These are phyloP conservation scores for Moricandia arvensis DNA, from an alignment of 345 rosid species.

Conservation along the genomic window DNA sequence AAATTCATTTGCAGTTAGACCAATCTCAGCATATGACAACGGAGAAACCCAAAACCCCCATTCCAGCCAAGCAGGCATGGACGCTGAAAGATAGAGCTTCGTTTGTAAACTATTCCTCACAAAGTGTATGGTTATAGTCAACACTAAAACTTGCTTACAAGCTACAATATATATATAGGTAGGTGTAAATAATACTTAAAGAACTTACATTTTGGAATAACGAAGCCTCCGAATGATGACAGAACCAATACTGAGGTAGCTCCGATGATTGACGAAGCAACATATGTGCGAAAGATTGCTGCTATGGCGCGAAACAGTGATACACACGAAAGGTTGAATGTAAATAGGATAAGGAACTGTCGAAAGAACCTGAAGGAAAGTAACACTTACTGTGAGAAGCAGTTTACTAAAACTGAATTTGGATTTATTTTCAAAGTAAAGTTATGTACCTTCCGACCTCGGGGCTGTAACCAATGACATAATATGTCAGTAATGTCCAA, in stretches of 20 bases:
- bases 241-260: conserved; percentile 33
- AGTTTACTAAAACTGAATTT: not conserved
- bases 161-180: too few species aligned
- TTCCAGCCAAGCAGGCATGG: conserved; percentile 55
- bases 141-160: not conserved
- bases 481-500: conserved; percentile 52
- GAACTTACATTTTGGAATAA: conserved; percentile 50
- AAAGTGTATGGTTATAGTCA: not conserved
- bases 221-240: conserved; percentile 60
- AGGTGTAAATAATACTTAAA: too few species aligned
- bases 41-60: conserved; percentile 86
- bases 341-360: conserved; percentile 54
- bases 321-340: conserved; percentile 49
- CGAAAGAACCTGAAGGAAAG: conserved; percentile 49
- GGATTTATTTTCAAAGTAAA: not conserved
- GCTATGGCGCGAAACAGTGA: conserved; percentile 54
- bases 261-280: conserved; percentile 50
- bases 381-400: not conserved
- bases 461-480: conserved; percentile 44
- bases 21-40: conserved; percentile 62
- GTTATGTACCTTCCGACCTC: not conserved
- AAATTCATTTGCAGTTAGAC: conserved; percentile 62
- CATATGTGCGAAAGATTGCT: conserved; percentile 44
- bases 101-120: not conserved
- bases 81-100: conserved; percentile 31